Conservation (phyloP, 176 grass and related monocot genomes). For the Phragmites australis region DNA sequence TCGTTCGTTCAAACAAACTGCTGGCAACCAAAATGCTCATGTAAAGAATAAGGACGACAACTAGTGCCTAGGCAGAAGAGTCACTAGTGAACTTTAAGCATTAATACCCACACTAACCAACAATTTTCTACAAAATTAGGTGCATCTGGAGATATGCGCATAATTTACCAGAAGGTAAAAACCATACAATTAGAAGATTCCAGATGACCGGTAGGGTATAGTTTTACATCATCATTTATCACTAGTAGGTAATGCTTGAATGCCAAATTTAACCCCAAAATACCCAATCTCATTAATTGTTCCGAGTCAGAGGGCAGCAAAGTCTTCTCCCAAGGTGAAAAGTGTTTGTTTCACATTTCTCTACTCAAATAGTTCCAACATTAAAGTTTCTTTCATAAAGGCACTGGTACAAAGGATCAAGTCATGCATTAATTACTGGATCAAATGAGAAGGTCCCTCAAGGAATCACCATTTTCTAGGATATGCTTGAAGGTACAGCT, state of each 20-base stretch:
- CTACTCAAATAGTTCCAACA: slow-evolving; percentile 12
- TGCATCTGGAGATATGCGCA: not conserved
- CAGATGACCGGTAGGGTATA: slow-evolving; percentile 9
- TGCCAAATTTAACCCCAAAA: slow-evolving; percentile 35
- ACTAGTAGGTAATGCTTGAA: slow-evolving; percentile 30
- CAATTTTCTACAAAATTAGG: not conserved
- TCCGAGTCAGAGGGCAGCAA: not conserved
- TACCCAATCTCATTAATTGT: slow-evolving; percentile 34
- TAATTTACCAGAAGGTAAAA: not conserved
- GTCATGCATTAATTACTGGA: slow-evolving; percentile 35
- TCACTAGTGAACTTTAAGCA: not conserved
- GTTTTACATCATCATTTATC: slow-evolving; percentile 28
- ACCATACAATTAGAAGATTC: not conserved
- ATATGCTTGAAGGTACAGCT: slow-evolving; percentile 25
- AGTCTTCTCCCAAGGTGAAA: slow-evolving; percentile 19
- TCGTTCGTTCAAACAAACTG: not conserved
- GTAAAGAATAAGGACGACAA: not conserved
- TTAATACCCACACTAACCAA: not conserved
- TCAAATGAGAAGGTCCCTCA: slow-evolving; percentile 21
- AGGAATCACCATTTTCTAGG: slow-evolving; percentile 20
- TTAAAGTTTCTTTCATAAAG: slow-evolving; percentile 30
- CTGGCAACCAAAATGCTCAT: not conserved
- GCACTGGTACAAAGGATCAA: not conserved
- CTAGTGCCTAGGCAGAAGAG: not conserved
- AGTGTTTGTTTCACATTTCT: slow-evolving; percentile 43